A percentile compares a stretch with the other conserved stretches of the same genome.
These are phyloP conservation scores for Alternaria brassicicola DNA, from an alignment of 2,329 filamentous ascomycete genomes.

Conservation along the genomic window DNA sequence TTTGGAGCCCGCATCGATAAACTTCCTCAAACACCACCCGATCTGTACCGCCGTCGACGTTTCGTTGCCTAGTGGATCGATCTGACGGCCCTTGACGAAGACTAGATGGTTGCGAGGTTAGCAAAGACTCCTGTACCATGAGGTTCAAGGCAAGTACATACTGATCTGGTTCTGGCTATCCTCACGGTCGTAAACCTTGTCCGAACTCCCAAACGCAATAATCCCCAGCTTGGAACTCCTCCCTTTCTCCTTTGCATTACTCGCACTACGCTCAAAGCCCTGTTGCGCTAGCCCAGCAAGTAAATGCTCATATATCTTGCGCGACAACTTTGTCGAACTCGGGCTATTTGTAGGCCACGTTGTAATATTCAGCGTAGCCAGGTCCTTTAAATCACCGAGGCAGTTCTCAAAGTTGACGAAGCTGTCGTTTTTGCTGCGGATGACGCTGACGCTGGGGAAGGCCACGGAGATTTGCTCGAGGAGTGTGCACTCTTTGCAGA, in stretches of 20 bases:
- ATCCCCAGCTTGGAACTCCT: slow-evolving; percentile 51
- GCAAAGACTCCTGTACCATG: not conserved
- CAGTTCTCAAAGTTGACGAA: slow-evolving; percentile 53
- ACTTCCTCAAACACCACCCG: slow-evolving; percentile 55
- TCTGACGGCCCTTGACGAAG: slow-evolving; percentile 53
- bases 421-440: slow-evolving; percentile 50
- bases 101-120: slow-evolving; percentile 23
- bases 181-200: slow-evolving; percentile 56
- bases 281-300: slow-evolving; percentile 51
- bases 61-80: slow-evolving; percentile 51
- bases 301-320: slow-evolving; percentile 54
- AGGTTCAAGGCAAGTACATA: not conserved
- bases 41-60: slow-evolving; percentile 52
- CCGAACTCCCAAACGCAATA: slow-evolving; percentile 53
- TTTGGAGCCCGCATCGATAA: slow-evolving; percentile 51
- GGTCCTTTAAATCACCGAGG: slow-evolving; percentile 46
- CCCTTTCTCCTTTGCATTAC: slow-evolving; percentile 33
- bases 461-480: slow-evolving; percentile 56
- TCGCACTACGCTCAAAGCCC: slow-evolving; percentile 42
- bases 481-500: slow-evolving; percentile 52
- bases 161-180: slow-evolving; percentile 54
- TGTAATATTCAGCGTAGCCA: slow-evolving; percentile 56
- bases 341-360: slow-evolving; percentile 56
- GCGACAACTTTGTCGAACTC: slow-evolving; percentile 49
- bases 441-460: slow-evolving; percentile 54